These are phyloP conservation scores for Camillea tinctor DNA, from an alignment of 2,329 filamentous ascomycete genomes.

Conservation along the genomic window DNA sequence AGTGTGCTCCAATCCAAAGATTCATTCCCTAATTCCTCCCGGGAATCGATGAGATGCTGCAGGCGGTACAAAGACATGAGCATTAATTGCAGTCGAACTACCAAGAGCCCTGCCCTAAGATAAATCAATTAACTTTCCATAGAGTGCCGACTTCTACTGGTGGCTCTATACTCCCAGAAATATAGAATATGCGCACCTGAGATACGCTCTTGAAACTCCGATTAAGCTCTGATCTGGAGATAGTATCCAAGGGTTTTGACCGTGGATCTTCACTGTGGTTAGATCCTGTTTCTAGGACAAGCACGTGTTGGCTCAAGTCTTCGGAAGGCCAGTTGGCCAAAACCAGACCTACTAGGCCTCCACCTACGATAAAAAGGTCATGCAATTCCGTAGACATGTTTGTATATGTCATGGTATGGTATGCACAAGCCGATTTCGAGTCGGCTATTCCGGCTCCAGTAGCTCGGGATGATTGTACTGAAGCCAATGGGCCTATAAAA, in stretches of 20 bases:
- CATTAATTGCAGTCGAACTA: slow-evolving; percentile 23
- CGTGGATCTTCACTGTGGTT: slow-evolving; percentile 14
- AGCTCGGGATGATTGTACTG: too few species aligned
- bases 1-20: slow-evolving; percentile 19
- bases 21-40: slow-evolving; percentile 20
- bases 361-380: slow-evolving; percentile 13
- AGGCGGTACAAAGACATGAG: slow-evolving; percentile 18
- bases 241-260: slow-evolving; percentile 14
- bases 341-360: slow-evolving; percentile 12
- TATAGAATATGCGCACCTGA: slow-evolving; percentile 5
- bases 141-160: slow-evolving; percentile 7
- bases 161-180: too few species aligned
- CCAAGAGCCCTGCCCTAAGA: slow-evolving; percentile 23
- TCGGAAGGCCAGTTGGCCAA: slow-evolving; percentile 13
- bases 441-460: too few species aligned
- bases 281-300: slow-evolving; percentile 13
- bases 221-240: slow-evolving; percentile 7
- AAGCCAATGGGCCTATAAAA: too few species aligned
- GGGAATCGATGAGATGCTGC: slow-evolving; percentile 14
- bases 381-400: too few species aligned
- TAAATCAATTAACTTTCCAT: slow-evolving; percentile 12
- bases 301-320: slow-evolving; percentile 1
- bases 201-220: slow-evolving; percentile 9
- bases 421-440: too few species aligned
- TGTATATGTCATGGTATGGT: too few species aligned